Conservation (phyloP, 2,329 filamentous ascomycete genomes). For the Xylariomycetidae sp. region DNA sequence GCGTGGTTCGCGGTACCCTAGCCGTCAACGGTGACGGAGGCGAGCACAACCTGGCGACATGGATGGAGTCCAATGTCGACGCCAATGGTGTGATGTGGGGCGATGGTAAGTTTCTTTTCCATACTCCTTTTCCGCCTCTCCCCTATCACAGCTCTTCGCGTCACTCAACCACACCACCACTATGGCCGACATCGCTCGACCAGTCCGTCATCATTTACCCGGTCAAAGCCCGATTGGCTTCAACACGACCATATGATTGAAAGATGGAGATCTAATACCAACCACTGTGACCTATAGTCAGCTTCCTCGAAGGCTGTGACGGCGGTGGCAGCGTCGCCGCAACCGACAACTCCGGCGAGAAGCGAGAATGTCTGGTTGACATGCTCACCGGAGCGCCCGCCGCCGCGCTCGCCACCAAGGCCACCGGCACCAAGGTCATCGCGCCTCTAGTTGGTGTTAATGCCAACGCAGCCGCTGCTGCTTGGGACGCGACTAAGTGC, state of each 20-base stretch:
- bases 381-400: constrained; percentile 16
- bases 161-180: too few relatives aligned
- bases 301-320: constrained; percentile 21
- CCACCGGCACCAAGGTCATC: constrained; percentile 7
- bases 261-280: too few relatives aligned
- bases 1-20: constrained; percentile 18
- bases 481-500: constrained; percentile 9
- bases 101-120: too few relatives aligned
- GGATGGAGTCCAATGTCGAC: constrained; percentile 12
- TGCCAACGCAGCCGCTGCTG: constrained; percentile 5
- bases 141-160: too few relatives aligned
- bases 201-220: too few relatives aligned
- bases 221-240: too few relatives aligned
- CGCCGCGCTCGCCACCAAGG: constrained; percentile 9
- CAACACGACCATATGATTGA: too few relatives aligned
- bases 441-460: constrained; percentile 6
- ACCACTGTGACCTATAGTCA: too few relatives aligned
- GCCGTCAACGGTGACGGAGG: constrained; percentile 15
- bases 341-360: constrained; percentile 13
- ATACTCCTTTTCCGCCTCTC: too few relatives aligned
- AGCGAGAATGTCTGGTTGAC: constrained; percentile 11
- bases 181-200: too few relatives aligned
- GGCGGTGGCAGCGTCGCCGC: constrained; percentile 15
- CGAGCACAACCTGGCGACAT: constrained; percentile 19
- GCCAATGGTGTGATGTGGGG: constrained; percentile 14